Evolutionary conservation across 1,139 yeast genomes (phyloP), one percentile per base, ranked within the genome.

Genomic region (Yarrowia galli): DNA sequence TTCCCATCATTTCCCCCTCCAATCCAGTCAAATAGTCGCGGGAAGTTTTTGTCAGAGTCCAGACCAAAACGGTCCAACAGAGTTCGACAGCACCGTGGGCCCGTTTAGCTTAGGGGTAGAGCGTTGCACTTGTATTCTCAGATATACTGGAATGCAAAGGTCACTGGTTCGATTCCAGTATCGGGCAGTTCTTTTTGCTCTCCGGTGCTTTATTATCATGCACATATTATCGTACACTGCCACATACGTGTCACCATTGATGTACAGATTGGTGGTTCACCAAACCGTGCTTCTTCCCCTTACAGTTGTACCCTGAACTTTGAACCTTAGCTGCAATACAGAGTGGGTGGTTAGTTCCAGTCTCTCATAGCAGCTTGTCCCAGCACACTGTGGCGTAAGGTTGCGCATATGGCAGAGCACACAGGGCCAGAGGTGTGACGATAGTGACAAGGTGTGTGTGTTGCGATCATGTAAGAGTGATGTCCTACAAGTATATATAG

Each of bases 71-170:
- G 1, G 20, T 20, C 28, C 58, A 36, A 36, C 58, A 9, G 5
- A 20, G 20, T 53, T 36, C 32, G 16, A 3, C 16, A 6, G 16
- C 25, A 49, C 45, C 60, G 32, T 36, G 22, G n/a, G 64, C 64
- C 64, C 64, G 64, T 58, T 58, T 58, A 58, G 64, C 64, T 58
- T 58, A 58, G 64, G 51, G 64, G 64, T 58, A 58, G 64, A 58
- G 64, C 64, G 64, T 58, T 58, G 64, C 64, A 58, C 64, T 58
- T 58, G 64, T 58, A 58, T 15, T 20, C 16, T 15, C 20, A 22
- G 43, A 51, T 0, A 7, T 25, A 15, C 18, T 9, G 64, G 20
- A 18, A 58, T 58, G 51, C 51, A 58, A 58, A 43, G 64, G 64
- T 58, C 64, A 58, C 64, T 58, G 64, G 64, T 58, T 58, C 64